Base-by-base conservation (phyloP, 345 rosid genomes). In the Eucalyptus caleyi region DNA sequence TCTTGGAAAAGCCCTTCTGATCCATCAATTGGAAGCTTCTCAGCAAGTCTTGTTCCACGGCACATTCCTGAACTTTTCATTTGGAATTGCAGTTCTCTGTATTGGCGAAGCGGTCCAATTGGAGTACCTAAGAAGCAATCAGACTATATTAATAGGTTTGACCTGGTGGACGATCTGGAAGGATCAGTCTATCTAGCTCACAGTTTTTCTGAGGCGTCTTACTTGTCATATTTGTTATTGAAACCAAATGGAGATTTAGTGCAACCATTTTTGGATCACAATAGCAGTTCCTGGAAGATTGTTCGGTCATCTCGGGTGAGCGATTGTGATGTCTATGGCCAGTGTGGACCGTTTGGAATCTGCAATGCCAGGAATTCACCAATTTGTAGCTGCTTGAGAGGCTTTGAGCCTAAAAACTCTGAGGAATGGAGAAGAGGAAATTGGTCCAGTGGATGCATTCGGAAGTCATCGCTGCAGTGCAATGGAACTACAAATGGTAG, bases 51-150 rank as follows among this genome's bases (percentile, higher is more conserved):
- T 11, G 62, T 91, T 14, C 91, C 56, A 4, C 59, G 8, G 19
- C 89, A 92, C n/a, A 89, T 90, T 82, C 93, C 94, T 13, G 92
- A 93, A 69, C 49, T 53, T 45, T 53, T 92, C 12, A 44, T 94
- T 23, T 93, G 96, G 98, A 95, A 95, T 6, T 92, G 90, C 42
- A 88, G 59, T 14, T 53, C 30, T 21, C 93, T 93, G 2, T 69
- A 69, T 14, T 95, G 95, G 97, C 92, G 97, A 30, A 92, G 93
- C 32, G 96, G 96, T 26, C 96, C 95, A 2, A 85, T 89, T 42
- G 91, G 91, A 49, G 24, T 87, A 47, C 87, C 87, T 37, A 2
- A 11, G 19, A 77, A 87, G 87, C 11, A 37, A 26, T 86, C 91
- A 5, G 16, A 87, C 23, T 91, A 92, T 86, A 34, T 87, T n/a